These are phyloP conservation scores for Trypanosoma conorhini DNA, from an alignment of 208 protist species.

Conservation along the genomic window DNA sequence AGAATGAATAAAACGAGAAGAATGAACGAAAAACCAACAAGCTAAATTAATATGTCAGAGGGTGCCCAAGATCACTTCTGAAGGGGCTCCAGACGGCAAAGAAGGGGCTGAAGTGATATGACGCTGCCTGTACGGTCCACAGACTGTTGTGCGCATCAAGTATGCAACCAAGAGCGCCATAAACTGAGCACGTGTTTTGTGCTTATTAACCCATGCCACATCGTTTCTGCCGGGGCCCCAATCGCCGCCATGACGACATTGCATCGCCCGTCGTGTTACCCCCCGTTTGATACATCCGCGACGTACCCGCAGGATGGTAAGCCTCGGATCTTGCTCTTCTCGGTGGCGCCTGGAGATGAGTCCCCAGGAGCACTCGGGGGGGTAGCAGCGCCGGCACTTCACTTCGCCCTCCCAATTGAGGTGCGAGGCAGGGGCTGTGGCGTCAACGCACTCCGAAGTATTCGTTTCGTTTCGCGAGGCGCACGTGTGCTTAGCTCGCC, in stretches of 20 bases:
- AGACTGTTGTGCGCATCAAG: constrained; percentile 28
- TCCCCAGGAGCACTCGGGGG: constrained; percentile 18
- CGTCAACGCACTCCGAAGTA: neutral
- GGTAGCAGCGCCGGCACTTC: constrained; percentile 23
- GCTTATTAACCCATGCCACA: constrained; percentile 27
- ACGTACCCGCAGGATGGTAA: constrained; percentile 15
- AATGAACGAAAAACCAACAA: neutral
- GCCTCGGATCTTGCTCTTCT: constrained; percentile 4
- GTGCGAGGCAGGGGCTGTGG: neutral
- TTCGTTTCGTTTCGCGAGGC: neutral
- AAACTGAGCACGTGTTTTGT: constrained; percentile 30
- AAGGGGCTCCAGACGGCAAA: neutral
- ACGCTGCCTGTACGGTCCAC: constrained; percentile 26
- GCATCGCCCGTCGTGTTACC: constrained; percentile 7
- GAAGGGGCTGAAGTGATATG: constrained; percentile 4
- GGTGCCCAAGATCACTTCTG: neutral
- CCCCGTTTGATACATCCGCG: constrained; percentile 9
- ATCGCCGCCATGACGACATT: neutral
- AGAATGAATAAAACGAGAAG: neutral
- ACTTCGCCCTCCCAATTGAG: constrained; percentile 27
- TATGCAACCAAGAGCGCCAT: constrained; percentile 26
- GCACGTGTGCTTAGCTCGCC: constrained; percentile 27
- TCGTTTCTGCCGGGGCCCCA: constrained; percentile 6
- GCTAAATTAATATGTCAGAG: neutral
- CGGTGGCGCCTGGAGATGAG: constrained; percentile 23